Conservation (phyloP, 257 asterid species). For the Capsicum baccatum region DNA sequence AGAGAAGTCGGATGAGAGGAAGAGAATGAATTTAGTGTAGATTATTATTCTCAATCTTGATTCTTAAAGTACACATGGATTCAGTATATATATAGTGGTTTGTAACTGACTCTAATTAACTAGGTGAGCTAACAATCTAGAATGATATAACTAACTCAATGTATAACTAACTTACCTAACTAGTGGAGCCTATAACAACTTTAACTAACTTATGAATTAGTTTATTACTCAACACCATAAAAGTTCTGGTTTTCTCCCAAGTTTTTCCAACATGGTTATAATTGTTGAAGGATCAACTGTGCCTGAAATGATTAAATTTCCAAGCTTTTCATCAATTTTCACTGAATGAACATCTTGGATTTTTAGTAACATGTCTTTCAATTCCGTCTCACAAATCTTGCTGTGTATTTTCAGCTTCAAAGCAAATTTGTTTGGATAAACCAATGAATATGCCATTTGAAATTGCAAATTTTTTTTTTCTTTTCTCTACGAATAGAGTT, state of each 20-base stretch:
- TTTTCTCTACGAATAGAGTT: no score
- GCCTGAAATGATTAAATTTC: constrained; percentile 30
- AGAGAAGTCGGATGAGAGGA: no score
- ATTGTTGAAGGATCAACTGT: constrained; percentile 37
- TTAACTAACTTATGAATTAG: no score
- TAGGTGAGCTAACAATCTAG: no score
- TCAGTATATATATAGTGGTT: no score
- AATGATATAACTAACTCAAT: no score
- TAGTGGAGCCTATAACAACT: no score
- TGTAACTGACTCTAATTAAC: no score
- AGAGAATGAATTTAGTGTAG: no score
- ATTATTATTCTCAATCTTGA: no score
- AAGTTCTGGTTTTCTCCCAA: constrained; percentile 40
- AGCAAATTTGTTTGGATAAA: constrained; percentile 26
- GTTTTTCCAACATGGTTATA: constrained; percentile 27
- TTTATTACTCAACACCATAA: constrained; percentile 15
- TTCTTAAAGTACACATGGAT: no score
- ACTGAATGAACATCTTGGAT: constrained; percentile 32
- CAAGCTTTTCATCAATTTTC: constrained; percentile 26
- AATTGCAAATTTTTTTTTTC: neutral
- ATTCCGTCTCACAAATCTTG: constrained; percentile 31
- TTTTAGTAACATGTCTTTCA: neutral
- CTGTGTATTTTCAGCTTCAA: constrained; percentile 36
- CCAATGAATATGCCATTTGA: constrained; percentile 5
- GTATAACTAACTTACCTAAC: no score